Evolutionary conservation across 805 yeast species (phyloP).

Genomic region (Yamadazyma laniorum): DNA sequence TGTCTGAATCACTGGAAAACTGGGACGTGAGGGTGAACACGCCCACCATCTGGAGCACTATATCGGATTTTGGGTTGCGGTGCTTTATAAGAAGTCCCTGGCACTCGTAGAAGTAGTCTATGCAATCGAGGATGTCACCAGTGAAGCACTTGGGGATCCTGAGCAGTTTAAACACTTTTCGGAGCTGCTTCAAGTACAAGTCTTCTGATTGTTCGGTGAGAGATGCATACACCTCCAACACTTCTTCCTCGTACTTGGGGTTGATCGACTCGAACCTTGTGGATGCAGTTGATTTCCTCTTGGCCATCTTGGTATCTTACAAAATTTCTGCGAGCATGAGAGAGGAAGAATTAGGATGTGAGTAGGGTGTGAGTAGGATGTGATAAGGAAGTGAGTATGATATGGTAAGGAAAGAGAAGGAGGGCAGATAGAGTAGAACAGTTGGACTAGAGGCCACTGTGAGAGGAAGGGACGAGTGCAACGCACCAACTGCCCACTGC

Average conservation of each 20-base stretch:
- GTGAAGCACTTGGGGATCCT: constrained; percentile 32
- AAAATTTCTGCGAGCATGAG: background rate
- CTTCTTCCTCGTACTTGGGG: constrained; percentile 32
- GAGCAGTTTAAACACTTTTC: constrained; percentile 22
- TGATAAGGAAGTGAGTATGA: no score
- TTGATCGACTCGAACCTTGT: constrained; percentile 16
- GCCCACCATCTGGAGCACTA: constrained; percentile 8
- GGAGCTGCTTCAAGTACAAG: constrained; percentile 25
- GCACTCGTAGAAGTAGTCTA: constrained; percentile 31
- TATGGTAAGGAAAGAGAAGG: no score
- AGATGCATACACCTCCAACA: constrained; percentile 30
- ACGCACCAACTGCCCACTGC: no score
- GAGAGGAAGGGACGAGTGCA: no score
- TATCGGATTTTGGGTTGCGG: constrained; percentile 11
- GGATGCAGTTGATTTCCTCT: constrained; percentile 7
- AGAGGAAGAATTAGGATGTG: no score
- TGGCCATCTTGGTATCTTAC: constrained; percentile 5
- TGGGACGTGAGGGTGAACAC: constrained; percentile 25
- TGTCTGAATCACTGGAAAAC: constrained; percentile 16
- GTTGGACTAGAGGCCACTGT: no score
- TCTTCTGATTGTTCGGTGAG: constrained; percentile 25
- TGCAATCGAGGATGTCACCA: constrained; percentile 28
- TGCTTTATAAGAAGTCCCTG: constrained; percentile 14
- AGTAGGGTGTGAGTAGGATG: no score
- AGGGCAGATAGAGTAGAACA: no score